Base-by-base conservation (phyloP, 768 basidiomycete genomes). In the Phylloporus scabripes region DNA sequence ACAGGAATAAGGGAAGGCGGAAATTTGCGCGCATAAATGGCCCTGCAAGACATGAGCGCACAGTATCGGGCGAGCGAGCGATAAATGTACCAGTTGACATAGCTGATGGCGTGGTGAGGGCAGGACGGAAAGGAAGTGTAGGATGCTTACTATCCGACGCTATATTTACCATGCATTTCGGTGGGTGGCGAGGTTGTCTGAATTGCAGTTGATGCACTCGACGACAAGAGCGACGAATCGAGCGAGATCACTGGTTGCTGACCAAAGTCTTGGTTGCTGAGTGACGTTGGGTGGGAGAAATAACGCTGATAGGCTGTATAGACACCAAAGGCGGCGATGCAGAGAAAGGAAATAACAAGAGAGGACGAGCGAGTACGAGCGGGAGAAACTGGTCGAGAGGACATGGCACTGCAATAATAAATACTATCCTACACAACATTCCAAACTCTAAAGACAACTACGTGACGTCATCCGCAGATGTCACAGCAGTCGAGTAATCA, bases 1-100 rank as follows among this genome's bases (percentile, higher is more conserved):
- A 69, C 79, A 10, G 94, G 96, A 52, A 97, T 92, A 42, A 79
- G 64, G 3, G 85, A 83, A 1, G 95, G 95, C 31, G 86, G 87
- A 65, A 79, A 99, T 68, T 92, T 94, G 51, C 94, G 78, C 23
- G 82, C 96, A 63, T 98, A 98, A 31, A 98, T 97, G 5, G 92
- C 94, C 93, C 92, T 87, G 54, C 39, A 49, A 32, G 44, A 20
- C 20, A 49, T 64, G 26, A 46, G 45, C 42, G 5, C 4, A 39
- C 21, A 40, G 10, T 14, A 52, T 29, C 48, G 41, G 51, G 42
- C 34, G 21, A 18, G 7, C 26, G n/a, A 14, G 24, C 45, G 20
- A 61, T 59, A 5, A 2, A 17, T 31, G 29, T 31, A 86, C 86
- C 87, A 90, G 59, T 89, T 89, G 2, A 87, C 85, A 55, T 87